A percentile compares a stretch with the other conserved stretches of the same genome.
These are phyloP conservation scores for Alternaria novae-zelandiae DNA, from an alignment of 2,329 filamentous ascomycete species.

Conservation along the genomic window DNA sequence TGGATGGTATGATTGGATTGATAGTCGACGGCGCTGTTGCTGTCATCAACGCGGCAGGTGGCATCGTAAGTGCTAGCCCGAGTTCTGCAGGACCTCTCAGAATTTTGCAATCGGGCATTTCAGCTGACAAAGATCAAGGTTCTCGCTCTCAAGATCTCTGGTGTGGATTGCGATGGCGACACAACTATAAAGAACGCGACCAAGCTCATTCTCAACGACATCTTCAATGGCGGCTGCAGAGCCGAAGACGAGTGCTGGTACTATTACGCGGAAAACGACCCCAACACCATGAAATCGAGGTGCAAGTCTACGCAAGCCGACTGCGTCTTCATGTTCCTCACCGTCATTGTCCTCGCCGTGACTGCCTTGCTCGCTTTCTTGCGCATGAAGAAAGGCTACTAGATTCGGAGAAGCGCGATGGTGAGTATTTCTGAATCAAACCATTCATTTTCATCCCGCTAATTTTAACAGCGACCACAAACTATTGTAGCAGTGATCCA, in stretches of 20 bases:
- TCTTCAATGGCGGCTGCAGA: conserved; percentile 29
- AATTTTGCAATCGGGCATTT: background rate
- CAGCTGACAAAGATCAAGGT: conserved; percentile 16
- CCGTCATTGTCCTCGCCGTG: conserved; percentile 19
- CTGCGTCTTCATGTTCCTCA: conserved; percentile 35
- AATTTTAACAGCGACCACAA: background rate
- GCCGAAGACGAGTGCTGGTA: background rate
- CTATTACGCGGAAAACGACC: background rate
- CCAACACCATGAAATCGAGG: conserved; percentile 2
- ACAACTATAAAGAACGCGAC: background rate
- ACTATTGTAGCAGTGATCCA: background rate
- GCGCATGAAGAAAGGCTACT: conserved; percentile 20
- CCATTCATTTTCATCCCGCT: background rate
- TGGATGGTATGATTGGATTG: background rate
- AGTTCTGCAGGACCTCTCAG: background rate
- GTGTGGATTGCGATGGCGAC: conserved; percentile 12
- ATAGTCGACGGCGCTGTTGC: background rate
- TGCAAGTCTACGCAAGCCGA: conserved; percentile 33
- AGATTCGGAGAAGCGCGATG: background rate
- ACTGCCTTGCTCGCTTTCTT: conserved; percentile 14
- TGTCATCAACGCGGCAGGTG: conserved; percentile 4
- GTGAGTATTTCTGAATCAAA: background rate
- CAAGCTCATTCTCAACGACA: conserved; percentile 13
- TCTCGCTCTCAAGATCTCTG: conserved; percentile 25
- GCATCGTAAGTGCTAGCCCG: background rate